Evolutionary conservation across 805 yeast genomes (phyloP).

Genomic region (Candida chilensis): DNA sequence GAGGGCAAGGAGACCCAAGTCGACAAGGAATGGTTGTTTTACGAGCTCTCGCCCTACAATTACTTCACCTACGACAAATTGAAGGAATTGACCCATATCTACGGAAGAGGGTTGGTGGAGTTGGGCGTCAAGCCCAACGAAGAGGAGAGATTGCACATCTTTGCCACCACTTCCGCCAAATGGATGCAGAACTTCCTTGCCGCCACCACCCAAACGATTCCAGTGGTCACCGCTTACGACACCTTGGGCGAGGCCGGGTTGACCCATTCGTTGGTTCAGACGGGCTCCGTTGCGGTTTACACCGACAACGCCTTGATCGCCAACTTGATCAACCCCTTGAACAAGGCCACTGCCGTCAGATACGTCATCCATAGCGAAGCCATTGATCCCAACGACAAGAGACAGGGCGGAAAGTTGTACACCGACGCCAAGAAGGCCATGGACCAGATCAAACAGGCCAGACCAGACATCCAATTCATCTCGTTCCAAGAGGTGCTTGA

Average conservation of each 20-base stretch:
- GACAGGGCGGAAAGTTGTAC: constrained; percentile 54
- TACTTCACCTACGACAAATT: constrained; percentile 57
- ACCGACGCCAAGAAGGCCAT: constrained; percentile 47
- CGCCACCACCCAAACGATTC: constrained; percentile 66
- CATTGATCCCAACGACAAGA: constrained; percentile 52
- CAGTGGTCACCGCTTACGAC: constrained; percentile 94
- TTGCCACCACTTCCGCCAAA: constrained; percentile 77
- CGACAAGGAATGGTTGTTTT: constrained; percentile 84
- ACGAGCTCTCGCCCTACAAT: constrained; percentile 67
- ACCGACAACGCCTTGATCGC: constrained; percentile 72
- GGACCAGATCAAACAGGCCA: constrained; percentile 48
- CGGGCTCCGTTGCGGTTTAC: constrained; percentile 70
- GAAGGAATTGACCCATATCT: constrained; percentile 31
- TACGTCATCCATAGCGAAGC: constrained; percentile 64
- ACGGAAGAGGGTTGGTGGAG: constrained; percentile 70
- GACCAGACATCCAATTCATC: constrained; percentile 68
- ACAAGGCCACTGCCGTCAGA: constrained; percentile 51
- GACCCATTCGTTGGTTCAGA: constrained; percentile 77
- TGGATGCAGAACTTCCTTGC: constrained; percentile 90
- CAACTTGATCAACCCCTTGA: constrained; percentile 64
- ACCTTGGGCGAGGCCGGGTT: constrained; percentile 86
- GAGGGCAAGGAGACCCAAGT: constrained; percentile 68
- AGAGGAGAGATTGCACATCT: constrained; percentile 65
- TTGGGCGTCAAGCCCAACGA: constrained; percentile 61
- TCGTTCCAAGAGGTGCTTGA: constrained; percentile 57